Evolutionary conservation across 768 basidiomycete species (phyloP), one percentile per base, ranked within the genome.

Genomic region (Trametes cingulata): DNA sequence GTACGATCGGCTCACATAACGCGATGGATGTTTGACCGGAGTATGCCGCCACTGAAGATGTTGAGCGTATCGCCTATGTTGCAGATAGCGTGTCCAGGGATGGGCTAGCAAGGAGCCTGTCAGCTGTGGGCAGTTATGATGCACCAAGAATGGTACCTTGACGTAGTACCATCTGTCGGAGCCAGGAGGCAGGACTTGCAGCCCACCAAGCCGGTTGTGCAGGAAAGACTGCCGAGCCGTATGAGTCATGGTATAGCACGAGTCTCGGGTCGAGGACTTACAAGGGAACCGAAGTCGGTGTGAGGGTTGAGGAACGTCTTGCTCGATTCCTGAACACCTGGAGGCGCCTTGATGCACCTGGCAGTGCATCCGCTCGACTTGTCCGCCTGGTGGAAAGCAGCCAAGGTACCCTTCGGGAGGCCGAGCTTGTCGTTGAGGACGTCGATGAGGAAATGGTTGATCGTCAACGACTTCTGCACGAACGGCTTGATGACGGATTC

Each of bases 181-280:
- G 17, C 82, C 85, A 0, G 86, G 87, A 0, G 80, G 79, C 35
- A 88, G 74, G 0, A 90, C 87, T 60, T 90, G 88, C 6, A 91
- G 75, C 0, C 88, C 88, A 9, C 88, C 88, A 0, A 88, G 79
- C 3, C 78, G 79, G 68, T 90, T 90, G 65, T 88, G 85, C 56
- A 90, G 75, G 74, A 90, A 84, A 0, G 85, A 84, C 82, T 86
- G 61, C n/a, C 13, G 17, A 14, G 6, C 27, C 10, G 1, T 12
- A 6, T 37, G 5, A 37, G 22, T 24, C 20, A 13, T 33, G 10
- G n/a, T 22, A n/a, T n/a, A 20, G 15, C 3, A 33, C 12, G 2
- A 8, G 37, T 36, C 1, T 9, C 19, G 22, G 1, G 19, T 24
- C 24, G 17, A 24, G 8, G 10, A 25, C 80, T 66, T 27, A 69